These are phyloP conservation scores for Boletus barrowsii DNA, from an alignment of 768 basidiomycete genomes.

Conservation along the genomic window DNA sequence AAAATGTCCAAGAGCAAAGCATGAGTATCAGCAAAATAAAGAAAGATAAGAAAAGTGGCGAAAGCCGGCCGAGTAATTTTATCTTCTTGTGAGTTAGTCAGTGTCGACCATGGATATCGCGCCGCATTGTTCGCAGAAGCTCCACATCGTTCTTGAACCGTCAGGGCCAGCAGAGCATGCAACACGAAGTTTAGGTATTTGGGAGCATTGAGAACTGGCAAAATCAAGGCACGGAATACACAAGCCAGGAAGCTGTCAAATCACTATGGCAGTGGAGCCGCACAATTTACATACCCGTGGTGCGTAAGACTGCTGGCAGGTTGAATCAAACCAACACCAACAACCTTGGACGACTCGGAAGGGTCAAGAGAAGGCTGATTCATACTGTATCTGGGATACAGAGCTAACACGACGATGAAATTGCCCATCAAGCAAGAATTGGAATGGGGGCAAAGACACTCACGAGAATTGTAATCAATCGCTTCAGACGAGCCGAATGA, in stretches of 20 bases:
- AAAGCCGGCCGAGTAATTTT: slow-evolving; percentile 2
- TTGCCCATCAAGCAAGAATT: neutral
- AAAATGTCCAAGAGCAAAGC: slow-evolving; percentile 18
- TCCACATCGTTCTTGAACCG: slow-evolving; percentile 79
- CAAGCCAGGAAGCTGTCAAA: slow-evolving; percentile 11
- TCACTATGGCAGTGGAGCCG: neutral
- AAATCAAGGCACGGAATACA: slow-evolving; percentile 7
- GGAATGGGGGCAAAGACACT: slow-evolving; percentile 21
- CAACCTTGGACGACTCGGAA: slow-evolving; percentile 43
- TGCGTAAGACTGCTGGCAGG: slow-evolving; percentile 60
- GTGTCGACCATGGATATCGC: slow-evolving; percentile 85
- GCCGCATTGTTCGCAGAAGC: slow-evolving; percentile 84
- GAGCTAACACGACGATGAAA: slow-evolving; percentile 14
- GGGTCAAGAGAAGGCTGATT: slow-evolving; percentile 56
- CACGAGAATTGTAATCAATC: slow-evolving; percentile 46
- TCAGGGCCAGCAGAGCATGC: slow-evolving; percentile 69
- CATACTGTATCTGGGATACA: slow-evolving; percentile 62
- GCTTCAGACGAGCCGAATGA: slow-evolving; percentile 50
- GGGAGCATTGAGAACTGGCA: slow-evolving; percentile 61
- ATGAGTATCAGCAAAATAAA: slow-evolving; percentile 35
- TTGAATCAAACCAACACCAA: slow-evolving; percentile 70
- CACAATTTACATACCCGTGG: slow-evolving; percentile 59
- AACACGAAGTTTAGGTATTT: slow-evolving; percentile 80
- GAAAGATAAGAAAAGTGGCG: slow-evolving; percentile 24
- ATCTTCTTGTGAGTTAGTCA: slow-evolving; percentile 40